phyloP scores from a whole-genome alignment of 2,329 filamentous ascomycete genomes.

The Colletotrichum theobromicola region DNA sequence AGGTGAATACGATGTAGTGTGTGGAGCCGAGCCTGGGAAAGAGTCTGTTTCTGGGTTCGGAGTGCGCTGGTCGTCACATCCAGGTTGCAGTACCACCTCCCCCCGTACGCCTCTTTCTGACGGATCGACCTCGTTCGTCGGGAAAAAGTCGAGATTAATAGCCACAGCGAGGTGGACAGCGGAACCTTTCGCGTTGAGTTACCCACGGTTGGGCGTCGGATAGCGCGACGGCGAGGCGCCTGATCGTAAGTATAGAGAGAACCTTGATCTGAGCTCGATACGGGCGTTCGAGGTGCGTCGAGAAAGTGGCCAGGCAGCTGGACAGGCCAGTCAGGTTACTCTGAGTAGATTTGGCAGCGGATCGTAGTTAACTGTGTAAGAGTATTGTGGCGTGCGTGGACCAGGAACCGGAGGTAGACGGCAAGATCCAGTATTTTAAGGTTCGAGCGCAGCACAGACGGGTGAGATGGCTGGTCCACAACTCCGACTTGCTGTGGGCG shows the following conservation, averaged over 20 bases:
- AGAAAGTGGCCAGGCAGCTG: neutral
- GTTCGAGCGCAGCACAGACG: slow-evolving; percentile 14
- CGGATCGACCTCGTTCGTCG: neutral
- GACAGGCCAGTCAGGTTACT: neutral
- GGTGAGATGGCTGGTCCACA: neutral
- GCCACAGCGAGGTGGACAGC: neutral
- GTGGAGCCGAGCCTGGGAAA: slow-evolving; percentile 1
- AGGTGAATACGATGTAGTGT: neutral
- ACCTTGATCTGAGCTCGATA: neutral
- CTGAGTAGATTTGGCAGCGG: neutral
- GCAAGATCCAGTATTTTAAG: slow-evolving; percentile 4
- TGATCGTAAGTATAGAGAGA: neutral
- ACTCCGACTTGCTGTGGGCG: neutral
- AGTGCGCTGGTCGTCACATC: neutral
- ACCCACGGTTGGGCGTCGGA: neutral
- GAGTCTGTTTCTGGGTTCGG: neutral
- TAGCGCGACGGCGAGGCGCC: neutral
- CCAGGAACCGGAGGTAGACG: slow-evolving; percentile 8
- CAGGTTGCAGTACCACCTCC: neutral
- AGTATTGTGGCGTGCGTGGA: slow-evolving; percentile 6
- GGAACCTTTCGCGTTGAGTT: neutral
- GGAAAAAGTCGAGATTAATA: neutral
- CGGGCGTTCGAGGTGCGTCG: neutral
- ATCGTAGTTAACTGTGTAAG: neutral
- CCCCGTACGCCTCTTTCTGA: neutral